Evolutionary conservation across 2,329 filamentous ascomycete genomes (phyloP), one percentile per base, ranked within the genome.

Genomic region (Scedosporium boydii): DNA sequence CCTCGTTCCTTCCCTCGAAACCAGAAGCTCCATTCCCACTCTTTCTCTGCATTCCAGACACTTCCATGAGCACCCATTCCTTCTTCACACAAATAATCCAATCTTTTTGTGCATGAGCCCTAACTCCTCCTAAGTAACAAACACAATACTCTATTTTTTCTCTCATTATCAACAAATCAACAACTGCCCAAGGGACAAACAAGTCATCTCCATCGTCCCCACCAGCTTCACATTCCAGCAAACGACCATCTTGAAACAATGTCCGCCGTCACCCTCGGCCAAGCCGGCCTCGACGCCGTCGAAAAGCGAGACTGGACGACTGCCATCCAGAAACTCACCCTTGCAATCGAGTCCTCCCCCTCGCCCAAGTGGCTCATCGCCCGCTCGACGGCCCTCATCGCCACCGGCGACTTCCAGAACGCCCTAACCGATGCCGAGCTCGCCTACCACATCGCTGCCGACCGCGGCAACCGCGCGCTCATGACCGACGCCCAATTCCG

Each of bases 401-500:
- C 89, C 64, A 79, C 82, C 2, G 79, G 79, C 66, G 78, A 85
- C 59, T 80, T 84, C 62, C 78, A 84, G 2, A 80, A 83, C 23
- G 89, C 91, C 1, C 82, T 95, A 55, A 78, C 77, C 46, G 89
- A 93, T 73, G 86, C 88, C 44, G 85, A 91, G 65, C 79, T 81
- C 58, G 89, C 87, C 2, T 82, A 89, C 61, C 75, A 81, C 44
- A 75, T 81, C 3, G 88, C 87, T 2, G 77, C 77, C 27, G 80
- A 87, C 65, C 88, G 93, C 48, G 89, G 83, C 38, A 89, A 87
- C 69, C 85, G 89, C 59, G 85, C 91, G 66, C 81, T 89, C 34
- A 91, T 97, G 72, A 81, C 87, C 56, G 84, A 91, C n/a, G 88
- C 90, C 1, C 91, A 97, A 69, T 85, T 95, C 69, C 86, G 93